phyloP scores from a whole-genome alignment of 331 rosid genomes.

The Phaseolus coccineus region DNA sequence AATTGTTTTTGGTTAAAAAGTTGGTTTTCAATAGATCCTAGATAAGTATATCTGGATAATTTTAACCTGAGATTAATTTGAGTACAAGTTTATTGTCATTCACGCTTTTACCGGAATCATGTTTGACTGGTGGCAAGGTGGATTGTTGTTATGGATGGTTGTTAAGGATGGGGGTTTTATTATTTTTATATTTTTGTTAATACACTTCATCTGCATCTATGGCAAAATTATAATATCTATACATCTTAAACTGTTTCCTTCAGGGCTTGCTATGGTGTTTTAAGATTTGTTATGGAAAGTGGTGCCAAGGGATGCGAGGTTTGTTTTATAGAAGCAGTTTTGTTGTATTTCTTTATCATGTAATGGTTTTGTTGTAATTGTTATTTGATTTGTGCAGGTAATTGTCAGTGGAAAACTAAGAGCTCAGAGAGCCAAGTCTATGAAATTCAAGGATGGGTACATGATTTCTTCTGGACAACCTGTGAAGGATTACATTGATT shows the following conservation, averaged over 20 bases:
- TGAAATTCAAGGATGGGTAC: slow-evolving; percentile 88
- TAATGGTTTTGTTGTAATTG: neutral
- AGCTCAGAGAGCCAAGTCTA: slow-evolving; percentile 85
- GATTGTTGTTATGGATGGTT: too few relatives aligned
- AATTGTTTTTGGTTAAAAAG: too few relatives aligned
- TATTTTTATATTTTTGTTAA: neutral
- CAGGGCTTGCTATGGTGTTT: slow-evolving; percentile 88
- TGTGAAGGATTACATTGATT: slow-evolving; percentile 79
- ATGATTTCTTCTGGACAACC: slow-evolving; percentile 93
- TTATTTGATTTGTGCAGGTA: slow-evolving; percentile 49
- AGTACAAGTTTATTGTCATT: too few relatives aligned
- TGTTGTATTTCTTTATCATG: neutral
- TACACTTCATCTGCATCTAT: neutral
- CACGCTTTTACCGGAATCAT: too few relatives aligned
- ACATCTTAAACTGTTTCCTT: neutral
- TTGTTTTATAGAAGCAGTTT: slow-evolving; percentile 1
- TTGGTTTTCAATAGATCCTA: too few relatives aligned
- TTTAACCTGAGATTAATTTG: too few relatives aligned
- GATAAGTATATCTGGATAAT: too few relatives aligned
- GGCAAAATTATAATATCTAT: neutral
- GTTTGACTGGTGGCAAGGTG: too few relatives aligned
- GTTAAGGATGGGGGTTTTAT: too few relatives aligned
- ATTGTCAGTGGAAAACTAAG: slow-evolving; percentile 84
- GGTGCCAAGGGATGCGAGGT: slow-evolving; percentile 97
- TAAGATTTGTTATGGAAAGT: slow-evolving; percentile 90